Conservation (phyloP, 2,329 filamentous ascomycete genomes). For the Fusarium caatingaense region DNA sequence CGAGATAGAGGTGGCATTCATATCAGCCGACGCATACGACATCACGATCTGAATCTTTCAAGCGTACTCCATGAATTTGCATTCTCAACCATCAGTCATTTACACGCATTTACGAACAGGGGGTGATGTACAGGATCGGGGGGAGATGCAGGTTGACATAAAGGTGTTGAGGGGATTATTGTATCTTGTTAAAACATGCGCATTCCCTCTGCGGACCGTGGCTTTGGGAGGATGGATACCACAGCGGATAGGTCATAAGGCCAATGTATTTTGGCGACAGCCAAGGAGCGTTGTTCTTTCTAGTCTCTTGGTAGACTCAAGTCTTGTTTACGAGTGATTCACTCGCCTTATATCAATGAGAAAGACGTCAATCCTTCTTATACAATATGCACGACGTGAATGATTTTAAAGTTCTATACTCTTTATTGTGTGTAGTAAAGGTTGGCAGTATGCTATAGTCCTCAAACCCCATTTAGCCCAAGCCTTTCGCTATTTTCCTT, state of each 20-base stretch:
- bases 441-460: background rate
- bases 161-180: constrained; percentile 15
- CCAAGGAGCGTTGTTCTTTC: constrained; percentile 38
- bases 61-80: constrained; percentile 40
- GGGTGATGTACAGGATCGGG: background rate
- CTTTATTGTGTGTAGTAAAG: background rate
- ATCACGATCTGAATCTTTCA: constrained; percentile 43
- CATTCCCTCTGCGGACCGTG: constrained; percentile 18
- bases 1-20: constrained; percentile 28
- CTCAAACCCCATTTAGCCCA: background rate
- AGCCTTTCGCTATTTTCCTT: background rate
- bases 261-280: constrained; percentile 37
- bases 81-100: constrained; percentile 41
- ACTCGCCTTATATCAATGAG: constrained; percentile 34
- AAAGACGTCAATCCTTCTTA: constrained; percentile 37
- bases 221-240: constrained; percentile 19
- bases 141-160: constrained; percentile 1
- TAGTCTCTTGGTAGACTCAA: constrained; percentile 30
- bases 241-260: constrained; percentile 28
- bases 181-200: constrained; percentile 28
- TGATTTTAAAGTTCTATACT: background rate
- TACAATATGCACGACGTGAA: background rate
- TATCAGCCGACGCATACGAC: constrained; percentile 36
- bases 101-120: constrained; percentile 39
- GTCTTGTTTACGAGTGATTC: constrained; percentile 25